phyloP scores from a whole-genome alignment of 352 stramenopile genomes.

The Phytophthora kernoviae region DNA sequence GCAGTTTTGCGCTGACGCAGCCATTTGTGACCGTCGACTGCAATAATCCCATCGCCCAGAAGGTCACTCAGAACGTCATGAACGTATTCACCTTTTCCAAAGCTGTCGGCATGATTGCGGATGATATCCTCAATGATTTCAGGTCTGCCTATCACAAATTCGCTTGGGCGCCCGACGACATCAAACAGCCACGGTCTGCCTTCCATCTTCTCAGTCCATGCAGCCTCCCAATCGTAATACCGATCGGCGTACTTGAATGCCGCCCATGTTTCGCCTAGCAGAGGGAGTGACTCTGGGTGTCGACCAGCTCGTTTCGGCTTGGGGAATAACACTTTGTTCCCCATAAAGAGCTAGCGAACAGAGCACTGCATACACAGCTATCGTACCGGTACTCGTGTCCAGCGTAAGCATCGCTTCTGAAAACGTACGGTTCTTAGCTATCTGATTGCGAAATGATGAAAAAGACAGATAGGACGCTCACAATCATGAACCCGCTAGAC shows the following conservation, averaged over 20 bases:
- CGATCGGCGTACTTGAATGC: constrained; percentile 23
- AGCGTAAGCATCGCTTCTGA: neutral
- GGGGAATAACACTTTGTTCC: constrained; percentile 12
- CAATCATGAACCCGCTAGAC: neutral
- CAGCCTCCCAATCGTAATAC: constrained; percentile 39
- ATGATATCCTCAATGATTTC: constrained; percentile 44
- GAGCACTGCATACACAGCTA: constrained; percentile 14
- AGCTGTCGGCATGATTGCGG: constrained; percentile 40
- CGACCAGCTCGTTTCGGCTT: constrained; percentile 24
- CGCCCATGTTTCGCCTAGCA: constrained; percentile 23
- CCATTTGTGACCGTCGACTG: constrained; percentile 44
- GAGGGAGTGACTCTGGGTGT: constrained; percentile 19
- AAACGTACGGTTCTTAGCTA: constrained; percentile 1
- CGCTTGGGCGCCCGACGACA: constrained; percentile 24
- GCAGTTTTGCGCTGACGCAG: constrained; percentile 54
- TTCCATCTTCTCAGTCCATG: constrained; percentile 25
- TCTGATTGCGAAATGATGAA: constrained; percentile 14
- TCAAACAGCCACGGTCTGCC: constrained; percentile 35
- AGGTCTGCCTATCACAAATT: constrained; percentile 30
- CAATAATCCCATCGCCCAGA: constrained; percentile 46
- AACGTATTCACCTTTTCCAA: constrained; percentile 42
- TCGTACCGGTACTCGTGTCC: constrained; percentile 6
- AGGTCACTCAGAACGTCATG: constrained; percentile 37
- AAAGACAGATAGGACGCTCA: neutral
- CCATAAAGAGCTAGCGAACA: constrained; percentile 22